Evolutionary conservation across 805 yeast genomes (phyloP), one percentile per base, ranked within the genome.

Genomic region (Pichia scutulata): DNA sequence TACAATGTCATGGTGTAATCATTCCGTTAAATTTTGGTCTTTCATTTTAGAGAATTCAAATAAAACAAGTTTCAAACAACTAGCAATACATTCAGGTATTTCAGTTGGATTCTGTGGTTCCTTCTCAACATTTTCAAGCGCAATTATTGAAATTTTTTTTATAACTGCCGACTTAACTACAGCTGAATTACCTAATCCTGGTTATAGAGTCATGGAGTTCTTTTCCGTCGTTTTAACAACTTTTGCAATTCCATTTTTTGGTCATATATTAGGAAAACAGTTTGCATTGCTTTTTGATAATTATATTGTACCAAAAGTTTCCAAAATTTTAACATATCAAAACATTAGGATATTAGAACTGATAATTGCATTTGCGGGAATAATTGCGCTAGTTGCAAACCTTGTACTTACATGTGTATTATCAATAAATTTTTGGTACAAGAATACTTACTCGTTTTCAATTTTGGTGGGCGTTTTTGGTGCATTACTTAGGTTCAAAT

Each of bases 61-160:
- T 0, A 58, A 53, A 22, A 44, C 45, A 1, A 57, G 52, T 23
- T 77, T 74, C 55, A 77, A 71, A 8, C 58, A 71, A 3, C 58
- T 77, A 10, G 75, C 80, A 0, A 53, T 85, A 0, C 80, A 78
- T 54, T 68, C 72, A 2, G 89, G 86, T 0, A 54, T 86, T 8
- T 78, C 90, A 0, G 80, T 89, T 0, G 97, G 96, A 0, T 82
- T 80, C 59, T 88, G 96, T 66, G 97, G 97, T 0, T 73, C 89
- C 0, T 70, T 84, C 40, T 85, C 96, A 1, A 84, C 96, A 1
- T 87, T 86, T 58, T 82, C 95, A 2, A 70, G 89, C 0, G 67
- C 82, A 52, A 69, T 84, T 2, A 58, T 79, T 7, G 87, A 82
- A 54, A 63, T 77, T 2, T 81, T 82, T 57, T 60, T 70, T 22